Evolutionary conservation across 345 rosid genomes (phyloP).

Genomic region (Arabidopsis arenosa): DNA sequence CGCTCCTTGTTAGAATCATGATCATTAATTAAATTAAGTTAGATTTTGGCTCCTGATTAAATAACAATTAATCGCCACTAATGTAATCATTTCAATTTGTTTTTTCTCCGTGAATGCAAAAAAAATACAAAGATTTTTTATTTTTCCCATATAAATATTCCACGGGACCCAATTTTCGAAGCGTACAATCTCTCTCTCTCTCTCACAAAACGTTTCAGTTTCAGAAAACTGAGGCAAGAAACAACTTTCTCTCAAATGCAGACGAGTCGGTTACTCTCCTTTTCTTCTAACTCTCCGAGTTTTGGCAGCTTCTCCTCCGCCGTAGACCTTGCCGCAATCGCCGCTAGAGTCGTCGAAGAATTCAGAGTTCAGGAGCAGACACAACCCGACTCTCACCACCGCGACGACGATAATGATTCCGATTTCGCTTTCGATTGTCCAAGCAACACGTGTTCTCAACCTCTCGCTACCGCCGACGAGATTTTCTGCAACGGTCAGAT

Average conservation of each 20-base stretch:
- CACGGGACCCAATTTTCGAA: slow-evolving; percentile 35
- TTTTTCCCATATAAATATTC: not conserved
- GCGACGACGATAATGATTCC: slow-evolving; percentile 43
- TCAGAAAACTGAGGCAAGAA: not conserved
- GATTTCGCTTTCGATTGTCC: slow-evolving; percentile 60
- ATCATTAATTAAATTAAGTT: not conserved
- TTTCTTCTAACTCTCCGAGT: slow-evolving; percentile 54
- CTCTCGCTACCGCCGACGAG: slow-evolving; percentile 62
- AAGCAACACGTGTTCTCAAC: slow-evolving; percentile 38
- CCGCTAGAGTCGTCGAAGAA: slow-evolving; percentile 56
- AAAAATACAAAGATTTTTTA: not conserved
- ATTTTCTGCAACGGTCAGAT: slow-evolving; percentile 70
- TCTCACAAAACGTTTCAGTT: slow-evolving; percentile 23
- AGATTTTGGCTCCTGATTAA: slow-evolving; percentile 31
- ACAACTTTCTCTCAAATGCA: slow-evolving; percentile 43
- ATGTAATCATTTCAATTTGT: slow-evolving; percentile 33
- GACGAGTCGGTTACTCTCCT: slow-evolving; percentile 50
- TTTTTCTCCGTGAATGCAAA: slow-evolving; percentile 5
- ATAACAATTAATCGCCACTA: not conserved
- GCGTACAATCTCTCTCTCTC: slow-evolving; percentile 20
- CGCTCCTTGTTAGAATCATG: slow-evolving; percentile 20
- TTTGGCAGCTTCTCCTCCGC: slow-evolving; percentile 50
- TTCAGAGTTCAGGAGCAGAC: slow-evolving; percentile 38
- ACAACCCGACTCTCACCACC: slow-evolving; percentile 21
- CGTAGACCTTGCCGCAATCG: slow-evolving; percentile 56